Base-by-base conservation (phyloP, 2,329 filamentous ascomycete genomes). In the Phoma sp. region DNA sequence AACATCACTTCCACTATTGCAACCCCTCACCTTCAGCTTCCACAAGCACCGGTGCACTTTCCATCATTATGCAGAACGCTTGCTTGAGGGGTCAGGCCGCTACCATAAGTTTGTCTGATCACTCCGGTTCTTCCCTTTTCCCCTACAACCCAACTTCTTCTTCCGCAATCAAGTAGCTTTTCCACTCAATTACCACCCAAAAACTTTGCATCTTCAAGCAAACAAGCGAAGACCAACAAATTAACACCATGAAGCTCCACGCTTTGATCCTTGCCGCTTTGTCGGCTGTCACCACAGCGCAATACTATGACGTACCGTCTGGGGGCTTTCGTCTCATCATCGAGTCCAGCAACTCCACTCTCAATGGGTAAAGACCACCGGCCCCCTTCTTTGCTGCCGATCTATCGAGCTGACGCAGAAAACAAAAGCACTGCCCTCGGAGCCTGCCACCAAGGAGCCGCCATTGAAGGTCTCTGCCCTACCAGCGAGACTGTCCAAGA, bases 371-470 rank as follows among this genome's bases (percentile, higher is more conserved):
- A 29, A 34, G 30, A 30, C 32, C 18, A 7, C 17, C 17, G 9
- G 10, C 9, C n/a, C n/a, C 1, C 18, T 38, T 21, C 23, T 5
- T n/a, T 20, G 10, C 30, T 26, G 5, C 28, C 11, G 4, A 32
- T 3, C 12, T 15, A 3, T 15, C 2, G 23, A n/a, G 26, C 42
- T 20, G 10, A 15, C 15, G 20, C 34, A 53, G 9, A 59, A 17
- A 12, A 2, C 4, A 11, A 4, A 12, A 60, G 62, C 12, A 57
- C 45, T 50, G 62, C 57, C 25, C 56, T 69, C 2, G 62, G 62
- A 29, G 62, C 64, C 21, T 71, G 78, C 66, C 78, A 81, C 52
- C 72, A 77, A 66, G 78, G 78, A 29, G 78, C 78, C 30, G 78
- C 74, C 3, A 78, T 78, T 47, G 77, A 81, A 65, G 75, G 70